These are phyloP conservation scores for Penicillium italicum DNA, from an alignment of 2,329 filamentous ascomycete species.

Conservation along the genomic window DNA sequence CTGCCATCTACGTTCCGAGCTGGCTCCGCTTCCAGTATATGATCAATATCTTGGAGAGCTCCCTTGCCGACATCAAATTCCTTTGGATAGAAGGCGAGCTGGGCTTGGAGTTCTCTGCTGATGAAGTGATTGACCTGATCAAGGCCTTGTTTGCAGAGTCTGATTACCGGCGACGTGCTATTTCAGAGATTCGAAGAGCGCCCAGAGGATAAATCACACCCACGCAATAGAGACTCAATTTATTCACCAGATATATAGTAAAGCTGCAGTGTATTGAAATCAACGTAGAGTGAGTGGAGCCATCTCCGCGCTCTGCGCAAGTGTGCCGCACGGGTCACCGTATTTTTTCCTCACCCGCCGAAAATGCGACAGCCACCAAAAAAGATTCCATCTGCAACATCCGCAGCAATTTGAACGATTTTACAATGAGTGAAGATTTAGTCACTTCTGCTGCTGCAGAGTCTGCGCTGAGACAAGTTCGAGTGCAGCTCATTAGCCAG, in stretches of 20 bases:
- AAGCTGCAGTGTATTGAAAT: not conserved
- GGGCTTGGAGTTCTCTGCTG: slow-evolving; percentile 57
- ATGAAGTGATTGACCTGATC: slow-evolving; percentile 62
- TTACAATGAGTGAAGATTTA: slow-evolving; percentile 27
- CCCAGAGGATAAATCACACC: slow-evolving; percentile 15
- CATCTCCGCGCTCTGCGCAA: slow-evolving; percentile 38
- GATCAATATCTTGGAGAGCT: slow-evolving; percentile 60
- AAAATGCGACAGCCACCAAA: slow-evolving; percentile 28
- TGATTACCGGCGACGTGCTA: slow-evolving; percentile 55
- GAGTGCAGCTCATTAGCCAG: slow-evolving; percentile 53
- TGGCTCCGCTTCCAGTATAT: slow-evolving; percentile 66
- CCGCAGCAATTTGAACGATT: slow-evolving; percentile 14
- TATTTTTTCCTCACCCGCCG: slow-evolving; percentile 39
- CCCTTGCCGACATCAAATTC: slow-evolving; percentile 62
- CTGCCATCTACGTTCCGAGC: slow-evolving; percentile 58
- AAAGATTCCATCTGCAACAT: slow-evolving; percentile 13
- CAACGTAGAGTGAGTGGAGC: slow-evolving; percentile 10
- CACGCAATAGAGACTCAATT: not conserved
- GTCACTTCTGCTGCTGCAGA: slow-evolving; percentile 18
- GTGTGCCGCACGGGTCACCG: slow-evolving; percentile 41
- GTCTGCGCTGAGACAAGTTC: slow-evolving; percentile 47
- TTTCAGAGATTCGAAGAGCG: slow-evolving; percentile 52
- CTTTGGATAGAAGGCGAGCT: slow-evolving; percentile 64
- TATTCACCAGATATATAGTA: not conserved
- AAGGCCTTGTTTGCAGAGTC: slow-evolving; percentile 63